A percentile compares a stretch with the other conserved stretches of the same genome.
phyloP scores from a whole-genome alignment of 192 early-diverging fungal species.

The Mortierella claussenii region DNA sequence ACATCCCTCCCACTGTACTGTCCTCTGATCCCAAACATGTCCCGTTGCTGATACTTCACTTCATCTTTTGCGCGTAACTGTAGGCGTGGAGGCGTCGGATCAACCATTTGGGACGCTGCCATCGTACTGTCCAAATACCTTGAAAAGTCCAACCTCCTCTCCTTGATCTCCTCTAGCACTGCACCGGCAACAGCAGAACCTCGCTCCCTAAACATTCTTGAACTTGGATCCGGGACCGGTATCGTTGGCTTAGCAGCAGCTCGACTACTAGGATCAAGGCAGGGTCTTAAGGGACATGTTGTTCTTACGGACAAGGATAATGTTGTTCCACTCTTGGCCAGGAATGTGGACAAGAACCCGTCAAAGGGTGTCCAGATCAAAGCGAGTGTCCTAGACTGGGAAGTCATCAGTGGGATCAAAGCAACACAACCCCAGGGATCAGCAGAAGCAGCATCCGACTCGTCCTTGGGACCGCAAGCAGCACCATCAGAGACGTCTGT shows the following conservation, averaged over 20 bases:
- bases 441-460: too few species aligned
- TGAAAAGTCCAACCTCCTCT: constrained; percentile 8
- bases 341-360: constrained; percentile 46
- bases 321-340: constrained; percentile 53
- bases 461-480: too few species aligned
- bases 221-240: constrained; percentile 71
- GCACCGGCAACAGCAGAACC: background rate
- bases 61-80: too few species aligned
- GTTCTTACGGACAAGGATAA: constrained; percentile 62
- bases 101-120: constrained; percentile 50
- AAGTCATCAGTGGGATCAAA: constrained; percentile 25
- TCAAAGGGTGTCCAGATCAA: constrained; percentile 11
- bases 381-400: constrained; percentile 42
- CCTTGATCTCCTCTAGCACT: background rate
- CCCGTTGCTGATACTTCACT: background rate
- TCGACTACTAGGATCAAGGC: constrained; percentile 15
- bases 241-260: constrained; percentile 64
- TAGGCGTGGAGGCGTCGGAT: constrained; percentile 50
- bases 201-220: constrained; percentile 41
- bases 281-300: constrained; percentile 9
- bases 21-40: background rate
- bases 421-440: too few species aligned
- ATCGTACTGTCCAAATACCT: constrained; percentile 45
- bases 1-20: background rate
- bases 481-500: background rate